Base-by-base conservation (phyloP, 306 rosid genomes). In the Citrullus colocynthis region DNA sequence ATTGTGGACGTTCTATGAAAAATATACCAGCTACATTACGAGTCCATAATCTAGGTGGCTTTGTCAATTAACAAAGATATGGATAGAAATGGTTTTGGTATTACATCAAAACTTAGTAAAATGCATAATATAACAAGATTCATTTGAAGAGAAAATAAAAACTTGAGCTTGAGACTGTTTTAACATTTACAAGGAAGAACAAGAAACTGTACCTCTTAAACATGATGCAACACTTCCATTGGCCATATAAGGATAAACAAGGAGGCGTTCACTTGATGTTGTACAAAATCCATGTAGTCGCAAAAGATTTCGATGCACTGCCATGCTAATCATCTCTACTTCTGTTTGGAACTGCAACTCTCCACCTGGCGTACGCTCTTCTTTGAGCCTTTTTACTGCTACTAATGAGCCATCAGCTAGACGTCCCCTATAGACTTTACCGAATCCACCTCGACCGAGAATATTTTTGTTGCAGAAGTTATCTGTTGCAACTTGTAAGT, bases 311-410 rank as follows among this genome's bases (percentile, higher is more conserved):
- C 75, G 81, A 52, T 78, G 81, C n/a, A 78, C 81, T 20, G 81
- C 81, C 81, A 78, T 78, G 66, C 81, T 78, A 13, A 78, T 78
- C 81, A 78, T 78, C 54, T 78, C 81, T 52, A 78, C 81, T 54
- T 78, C 81, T 13, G 81, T 78, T 66, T 78, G 81, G 57, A 78
- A 78, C 56, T 78, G 81, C 30, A 78, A 54, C 70, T 78, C 81
- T 7, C 81, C 81, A 52, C 81, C 81, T 14, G 81, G 81, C 10
- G 81, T 78, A 7, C 81, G 75, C 52, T 78, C 81, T 78, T 78
- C 81, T 66, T 78, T 78, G 34, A 78, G 81, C 59, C 81, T 52
- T 78, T 78, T 78, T 20, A 78, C 81, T n/a, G 81, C 81, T 56
- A 78, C 81, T 54, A 78, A 78, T 15, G 75, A 64, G 54, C 81